A percentile compares a stretch with the other conserved stretches of the same genome.
Conservation (phyloP, 2,329 filamentous ascomycete genomes). For the Sclerotinia subarctica region DNA sequence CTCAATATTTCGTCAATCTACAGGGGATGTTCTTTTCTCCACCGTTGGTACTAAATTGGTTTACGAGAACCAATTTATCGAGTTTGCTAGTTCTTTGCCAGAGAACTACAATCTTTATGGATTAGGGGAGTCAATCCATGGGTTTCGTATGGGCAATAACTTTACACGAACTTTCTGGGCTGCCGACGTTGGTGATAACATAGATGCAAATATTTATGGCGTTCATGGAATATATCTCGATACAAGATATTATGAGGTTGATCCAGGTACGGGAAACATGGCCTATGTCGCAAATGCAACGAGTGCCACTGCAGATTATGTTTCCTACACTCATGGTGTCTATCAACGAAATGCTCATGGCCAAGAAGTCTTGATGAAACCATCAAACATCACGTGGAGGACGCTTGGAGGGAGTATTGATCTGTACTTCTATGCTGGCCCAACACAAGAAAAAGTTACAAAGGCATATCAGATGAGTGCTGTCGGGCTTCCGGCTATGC, state of each 20-base stretch:
- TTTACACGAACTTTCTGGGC: conserved; percentile 66
- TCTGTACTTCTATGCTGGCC: conserved; percentile 75
- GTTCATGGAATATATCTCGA: conserved; percentile 77
- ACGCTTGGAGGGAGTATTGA: conserved; percentile 74
- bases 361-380: conserved; percentile 66
- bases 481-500: conserved; percentile 70
- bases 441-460: conserved; percentile 64
- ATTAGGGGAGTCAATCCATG: conserved; percentile 69
- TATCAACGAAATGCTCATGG: conserved; percentile 75
- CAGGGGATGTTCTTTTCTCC: conserved; percentile 64
- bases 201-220: conserved; percentile 61
- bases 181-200: conserved; percentile 64
- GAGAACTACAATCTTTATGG: conserved; percentile 74
- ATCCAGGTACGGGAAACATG: conserved; percentile 46
- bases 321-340: conserved; percentile 70
- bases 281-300: conserved; percentile 55
- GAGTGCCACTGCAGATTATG: conserved; percentile 53
- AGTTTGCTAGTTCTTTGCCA: conserved; percentile 64
- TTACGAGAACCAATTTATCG: conserved; percentile 75
- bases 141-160: conserved; percentile 69
- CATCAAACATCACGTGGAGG: conserved; percentile 67
- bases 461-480: conserved; percentile 66
- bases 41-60: conserved; percentile 63
- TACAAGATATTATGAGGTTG: conserved; percentile 67
- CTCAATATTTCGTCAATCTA: conserved; percentile 56